Base-by-base conservation (phyloP, 345 rosid species). In the Cochlearia excelsa region DNA sequence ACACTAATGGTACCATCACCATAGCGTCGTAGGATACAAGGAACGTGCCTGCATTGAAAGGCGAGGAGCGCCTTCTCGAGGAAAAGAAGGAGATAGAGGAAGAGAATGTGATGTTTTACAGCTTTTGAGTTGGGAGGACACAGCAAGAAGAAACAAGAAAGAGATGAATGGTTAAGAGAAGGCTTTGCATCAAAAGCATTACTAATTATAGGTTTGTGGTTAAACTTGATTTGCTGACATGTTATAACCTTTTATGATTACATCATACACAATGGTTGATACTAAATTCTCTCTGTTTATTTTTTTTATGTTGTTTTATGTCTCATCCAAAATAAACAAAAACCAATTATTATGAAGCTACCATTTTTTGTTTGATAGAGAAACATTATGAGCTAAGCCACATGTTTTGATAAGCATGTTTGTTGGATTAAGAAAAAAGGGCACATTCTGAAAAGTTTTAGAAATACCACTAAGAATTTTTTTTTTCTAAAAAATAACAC, bases 1-100 rank as follows among this genome's bases (percentile, higher is more conserved):
- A 54, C 35, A 31, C 54, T 30, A 61, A 26, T 53, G 74, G 45
- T 27, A 65, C 68, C 70, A 29, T 40, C 47, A n/a, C 11, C 47
- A 75, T 71, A 56, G 52, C 40, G 59, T 28, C 35, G 59, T 28
- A 30, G 30, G 26, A 37, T 73, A 30, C 49, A 43, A 63, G 76
- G 79, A 62, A 70, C 78, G 75, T 79, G 70, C 88, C 73, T 62
- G 46, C 68, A 49, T 49, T 34, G 27, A 39, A 74, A 72, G 59
- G 47, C 23, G 51, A 6, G 75, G 78, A 80, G 80, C 79, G 57
- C 85, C 90, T 86, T 88, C 75, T 74, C 35, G 64, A 71, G 52
- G 51, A 49, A 84, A 72, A 68, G 42, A 46, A 11, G 61, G 46
- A 7, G 50, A 57, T 7, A 47, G 11, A 47, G 40, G 50, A 5